Evolutionary conservation across 352 stramenopile species (phyloP), one percentile per base, ranked within the genome.

Genomic region (Phytophthora rubi): DNA sequence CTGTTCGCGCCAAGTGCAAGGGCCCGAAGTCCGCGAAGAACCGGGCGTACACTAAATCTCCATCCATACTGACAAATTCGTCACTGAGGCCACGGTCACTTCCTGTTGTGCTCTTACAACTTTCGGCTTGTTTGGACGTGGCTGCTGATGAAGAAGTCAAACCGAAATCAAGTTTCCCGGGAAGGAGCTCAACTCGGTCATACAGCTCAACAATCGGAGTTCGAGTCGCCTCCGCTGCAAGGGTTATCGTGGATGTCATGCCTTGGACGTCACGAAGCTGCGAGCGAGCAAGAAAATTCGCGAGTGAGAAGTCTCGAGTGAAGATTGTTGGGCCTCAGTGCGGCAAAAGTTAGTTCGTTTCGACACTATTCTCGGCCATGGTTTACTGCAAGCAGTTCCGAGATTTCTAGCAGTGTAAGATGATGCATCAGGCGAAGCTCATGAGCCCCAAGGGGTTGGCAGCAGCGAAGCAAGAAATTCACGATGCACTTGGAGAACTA

Each of bases 11-110:
- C 1, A 99, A 81, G 61, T 98, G 98, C 3, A 99, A 79, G 7
- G 97, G 97, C 3, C 97, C 97, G 85, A 99, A 99, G 75, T 99
- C 97, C 6, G 98, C 87, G 79, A 98, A 99, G 78, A 99, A 99
- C 59, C 97, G 98, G 77, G 94, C 97, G 80, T 99, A 99, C 1
- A 97, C 69, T 30, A 99, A 71, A 21, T 92, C 71, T 33, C 96
- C 87, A 67, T 87, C 81, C 28, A 86, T 74, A 9, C 70, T 73
- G 30, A 85, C 13, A 33, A 76, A 71, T 13, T 75, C 35, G 2
- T 73, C 72, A 48, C 21, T 18, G 16, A 23, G 42, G 5, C 44
- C 26, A 8, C 89, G 77, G 42, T 62, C 26, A 39, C 6, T 13
- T 16, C 15, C 6, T 28, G 28, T 23, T 6, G n/a, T 42, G 18